These are phyloP conservation scores for Sungouiella blattae DNA, from an alignment of 805 yeast genomes.

Conservation along the genomic window DNA sequence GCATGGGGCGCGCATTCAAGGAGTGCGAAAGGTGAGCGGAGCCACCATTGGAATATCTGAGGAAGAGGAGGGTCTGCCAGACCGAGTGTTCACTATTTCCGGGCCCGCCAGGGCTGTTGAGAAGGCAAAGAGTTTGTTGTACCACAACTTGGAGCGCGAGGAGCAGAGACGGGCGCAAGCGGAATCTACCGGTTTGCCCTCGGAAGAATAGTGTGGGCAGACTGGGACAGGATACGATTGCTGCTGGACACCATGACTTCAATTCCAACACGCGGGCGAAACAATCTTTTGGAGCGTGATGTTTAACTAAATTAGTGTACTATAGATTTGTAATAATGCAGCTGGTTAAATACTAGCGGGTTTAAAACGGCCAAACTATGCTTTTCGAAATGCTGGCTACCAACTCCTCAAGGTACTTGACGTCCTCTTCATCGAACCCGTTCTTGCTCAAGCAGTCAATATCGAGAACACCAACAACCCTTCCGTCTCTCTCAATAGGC, in stretches of 20 bases:
- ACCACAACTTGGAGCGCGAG: constrained; percentile 57
- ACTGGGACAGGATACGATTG: no score
- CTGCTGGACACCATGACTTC: no score
- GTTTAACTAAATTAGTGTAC: no score
- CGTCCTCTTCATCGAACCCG: constrained; percentile 70
- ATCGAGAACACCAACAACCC: constrained; percentile 74
- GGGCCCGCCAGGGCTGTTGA: constrained; percentile 58
- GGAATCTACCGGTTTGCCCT: no score
- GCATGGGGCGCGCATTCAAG: constrained; percentile 81
- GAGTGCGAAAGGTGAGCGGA: constrained; percentile 73
- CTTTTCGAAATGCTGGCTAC: constrained; percentile 49
- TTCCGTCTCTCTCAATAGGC: constrained; percentile 52
- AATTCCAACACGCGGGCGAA: no score
- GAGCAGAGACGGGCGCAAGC: constrained; percentile 38
- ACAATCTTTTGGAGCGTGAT: no score
- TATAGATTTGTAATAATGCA: background rate
- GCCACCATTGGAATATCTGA: constrained; percentile 76
- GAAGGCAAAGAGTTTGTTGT: constrained; percentile 54
- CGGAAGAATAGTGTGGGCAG: no score
- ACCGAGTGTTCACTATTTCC: constrained; percentile 66
- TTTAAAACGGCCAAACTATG: constrained; percentile 44
- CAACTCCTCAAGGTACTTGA: constrained; percentile 54
- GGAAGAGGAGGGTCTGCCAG: constrained; percentile 59
- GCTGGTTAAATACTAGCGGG: background rate
- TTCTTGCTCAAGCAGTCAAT: constrained; percentile 65